phyloP scores from a whole-genome alignment of 169 alveolate species.

The Theileria sp. region DNA sequence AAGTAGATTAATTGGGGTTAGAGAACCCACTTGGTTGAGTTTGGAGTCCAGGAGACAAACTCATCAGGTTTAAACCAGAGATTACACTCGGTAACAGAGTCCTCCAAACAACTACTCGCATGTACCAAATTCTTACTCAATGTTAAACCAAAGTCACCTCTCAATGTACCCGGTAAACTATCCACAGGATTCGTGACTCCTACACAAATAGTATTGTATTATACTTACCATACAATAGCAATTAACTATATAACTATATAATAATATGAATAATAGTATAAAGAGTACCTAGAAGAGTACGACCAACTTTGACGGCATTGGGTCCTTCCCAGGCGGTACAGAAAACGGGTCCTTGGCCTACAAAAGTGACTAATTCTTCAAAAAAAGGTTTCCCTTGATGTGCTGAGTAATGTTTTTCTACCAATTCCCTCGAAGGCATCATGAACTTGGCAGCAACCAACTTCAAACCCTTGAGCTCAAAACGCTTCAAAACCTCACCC shows the following conservation, averaged over 20 bases:
- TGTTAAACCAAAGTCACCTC: constrained; percentile 94
- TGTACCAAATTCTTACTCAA: constrained; percentile 92
- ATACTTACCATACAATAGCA: background rate
- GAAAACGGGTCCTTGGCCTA: constrained; percentile 95
- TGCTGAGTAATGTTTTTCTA: constrained; percentile 94
- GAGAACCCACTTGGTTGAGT: constrained; percentile 41
- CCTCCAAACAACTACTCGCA: constrained; percentile 92
- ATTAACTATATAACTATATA: constrained; percentile 93
- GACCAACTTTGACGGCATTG: constrained; percentile 90
- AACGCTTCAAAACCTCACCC: constrained; percentile 90
- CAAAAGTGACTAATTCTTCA: constrained; percentile 86
- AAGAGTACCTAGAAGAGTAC: constrained; percentile 80
- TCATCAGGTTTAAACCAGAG: constrained; percentile 95
- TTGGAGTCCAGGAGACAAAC: constrained; percentile 76
- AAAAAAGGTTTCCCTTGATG: constrained; percentile 92
- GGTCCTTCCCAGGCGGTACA: constrained; percentile 98
- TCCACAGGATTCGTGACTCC: constrained; percentile 24
- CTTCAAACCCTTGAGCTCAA: constrained; percentile 93
- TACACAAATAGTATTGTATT: background rate
- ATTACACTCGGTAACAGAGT: constrained; percentile 91
- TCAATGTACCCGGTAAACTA: constrained; percentile 81
- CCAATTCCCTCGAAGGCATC: constrained; percentile 82
- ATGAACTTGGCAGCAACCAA: constrained; percentile 91
- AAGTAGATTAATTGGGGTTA: background rate
- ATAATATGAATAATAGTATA: background rate